Conservation (phyloP, 2,329 filamentous ascomycete species). For the Venturia oleaginea region DNA sequence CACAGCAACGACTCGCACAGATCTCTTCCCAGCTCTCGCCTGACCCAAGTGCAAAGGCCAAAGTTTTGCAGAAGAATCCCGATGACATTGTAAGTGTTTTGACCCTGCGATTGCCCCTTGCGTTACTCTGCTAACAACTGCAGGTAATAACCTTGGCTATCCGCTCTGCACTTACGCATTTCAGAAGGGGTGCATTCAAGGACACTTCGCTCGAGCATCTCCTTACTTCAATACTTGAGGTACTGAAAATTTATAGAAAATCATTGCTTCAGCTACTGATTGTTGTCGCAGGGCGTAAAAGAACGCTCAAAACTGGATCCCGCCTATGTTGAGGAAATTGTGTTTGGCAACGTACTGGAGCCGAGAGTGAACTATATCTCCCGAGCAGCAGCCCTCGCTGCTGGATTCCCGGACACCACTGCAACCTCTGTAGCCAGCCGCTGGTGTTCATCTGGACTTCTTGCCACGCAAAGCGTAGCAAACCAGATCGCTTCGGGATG, state of each 20-base stretch:
- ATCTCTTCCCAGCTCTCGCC: slow-evolving; percentile 8
- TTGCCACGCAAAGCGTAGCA: slow-evolving; percentile 87
- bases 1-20: slow-evolving; percentile 13
- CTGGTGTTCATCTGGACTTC: slow-evolving; percentile 87
- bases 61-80: slow-evolving; percentile 11
- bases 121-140: background rate
- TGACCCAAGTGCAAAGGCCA: background rate
- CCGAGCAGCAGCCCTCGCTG: slow-evolving; percentile 61
- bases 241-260: background rate
- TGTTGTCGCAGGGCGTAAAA: background rate
- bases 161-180: slow-evolving; percentile 11
- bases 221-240: slow-evolving; percentile 4
- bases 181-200: slow-evolving; percentile 7
- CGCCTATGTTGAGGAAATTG: slow-evolving; percentile 78
- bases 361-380: slow-evolving; percentile 53
- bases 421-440: slow-evolving; percentile 82
- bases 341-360: slow-evolving; percentile 82
- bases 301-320: slow-evolving; percentile 79
- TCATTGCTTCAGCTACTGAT: background rate
- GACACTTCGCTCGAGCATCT: slow-evolving; percentile 11
- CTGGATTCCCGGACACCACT: slow-evolving; percentile 78
- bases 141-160: slow-evolving; percentile 12
- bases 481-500: slow-evolving; percentile 85
- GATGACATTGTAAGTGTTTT: slow-evolving; percentile 11
- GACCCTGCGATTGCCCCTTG: background rate